A percentile compares a stretch with the other conserved stretches of the same genome.
phyloP scores from a whole-genome alignment of 2,329 filamentous ascomycete genomes.

The Epichloe sp. region DNA sequence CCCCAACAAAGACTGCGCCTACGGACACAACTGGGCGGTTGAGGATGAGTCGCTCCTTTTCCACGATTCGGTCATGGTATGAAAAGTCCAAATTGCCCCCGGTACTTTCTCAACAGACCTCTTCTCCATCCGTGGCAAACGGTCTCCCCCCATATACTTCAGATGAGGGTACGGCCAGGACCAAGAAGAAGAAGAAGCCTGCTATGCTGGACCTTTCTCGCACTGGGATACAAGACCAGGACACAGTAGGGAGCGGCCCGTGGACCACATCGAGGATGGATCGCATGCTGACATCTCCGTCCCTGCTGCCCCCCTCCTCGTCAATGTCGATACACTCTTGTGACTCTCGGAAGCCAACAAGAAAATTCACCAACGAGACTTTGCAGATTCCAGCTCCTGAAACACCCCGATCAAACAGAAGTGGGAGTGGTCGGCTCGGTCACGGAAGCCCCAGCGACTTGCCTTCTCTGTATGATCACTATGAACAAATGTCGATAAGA shows the following conservation, averaged over 20 bases:
- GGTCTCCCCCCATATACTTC: conserved; percentile 38
- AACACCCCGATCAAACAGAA: conserved; percentile 12
- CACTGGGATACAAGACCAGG: neutral
- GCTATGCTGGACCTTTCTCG: conserved; percentile 35
- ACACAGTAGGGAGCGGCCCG: neutral
- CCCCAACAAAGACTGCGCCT: conserved; percentile 10
- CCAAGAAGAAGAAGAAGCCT: conserved; percentile 31
- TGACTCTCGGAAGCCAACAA: conserved; percentile 17
- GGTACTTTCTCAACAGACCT: conserved; percentile 46
- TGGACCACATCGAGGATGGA: conserved; percentile 21
- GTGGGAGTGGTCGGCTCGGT: conserved; percentile 13
- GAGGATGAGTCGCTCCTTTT: conserved; percentile 36
- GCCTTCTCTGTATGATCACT: conserved; percentile 42
- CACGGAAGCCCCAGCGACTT: conserved; percentile 24
- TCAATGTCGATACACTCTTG: conserved; percentile 14
- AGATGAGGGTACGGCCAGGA: conserved; percentile 18
- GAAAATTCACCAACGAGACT: conserved; percentile 24
- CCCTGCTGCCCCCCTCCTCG: conserved; percentile 24
- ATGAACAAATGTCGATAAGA: conserved; percentile 42
- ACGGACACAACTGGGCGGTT: conserved; percentile 31
- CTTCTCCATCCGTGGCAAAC: conserved; percentile 44
- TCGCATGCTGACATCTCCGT: conserved; percentile 28
- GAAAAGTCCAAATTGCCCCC: conserved; percentile 42
- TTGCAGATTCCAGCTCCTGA: conserved; percentile 14
- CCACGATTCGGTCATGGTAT: conserved; percentile 44